phyloP scores from a whole-genome alignment of 306 rosid genomes.

The Vigna trinervia region DNA sequence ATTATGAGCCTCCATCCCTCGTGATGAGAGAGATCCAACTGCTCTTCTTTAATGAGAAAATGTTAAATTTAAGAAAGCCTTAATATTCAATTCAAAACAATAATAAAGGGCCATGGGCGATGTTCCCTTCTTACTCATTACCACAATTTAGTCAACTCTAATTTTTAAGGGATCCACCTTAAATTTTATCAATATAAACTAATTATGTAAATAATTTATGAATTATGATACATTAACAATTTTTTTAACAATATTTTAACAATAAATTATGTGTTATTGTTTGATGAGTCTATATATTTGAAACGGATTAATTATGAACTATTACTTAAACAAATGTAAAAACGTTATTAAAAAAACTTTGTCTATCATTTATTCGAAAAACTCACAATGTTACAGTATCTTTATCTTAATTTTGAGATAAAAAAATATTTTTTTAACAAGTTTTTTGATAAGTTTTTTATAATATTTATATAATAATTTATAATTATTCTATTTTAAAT shows the following conservation, averaged over 20 bases:
- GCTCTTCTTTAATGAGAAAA: constrained; percentile 41
- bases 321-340: no score
- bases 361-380: not conserved
- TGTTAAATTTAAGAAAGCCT: constrained; percentile 41
- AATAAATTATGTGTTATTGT: no score
- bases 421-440: no score
- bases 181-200: not conserved
- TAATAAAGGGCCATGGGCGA: constrained; percentile 23
- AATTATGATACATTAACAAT: no score
- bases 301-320: no score
- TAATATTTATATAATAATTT: no score
- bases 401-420: not conserved
- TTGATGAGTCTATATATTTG: no score
- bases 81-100: constrained; percentile 26
- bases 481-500: no score
- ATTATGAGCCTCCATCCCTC: constrained; percentile 46
- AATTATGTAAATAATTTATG: no score
- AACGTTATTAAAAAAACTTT: no score
- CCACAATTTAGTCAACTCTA: constrained; percentile 30
- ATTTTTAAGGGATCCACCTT: constrained; percentile 3
- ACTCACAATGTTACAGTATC: not conserved
- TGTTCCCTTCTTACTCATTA: constrained; percentile 14
- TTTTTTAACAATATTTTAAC: no score
- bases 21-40: constrained; percentile 44
- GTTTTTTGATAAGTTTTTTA: no score